Percentiles rank a stretch among this genome's conserved stretches.
phyloP scores from a whole-genome alignment of 2,329 filamentous ascomycete species.

The Aspergillus luchuensis region DNA sequence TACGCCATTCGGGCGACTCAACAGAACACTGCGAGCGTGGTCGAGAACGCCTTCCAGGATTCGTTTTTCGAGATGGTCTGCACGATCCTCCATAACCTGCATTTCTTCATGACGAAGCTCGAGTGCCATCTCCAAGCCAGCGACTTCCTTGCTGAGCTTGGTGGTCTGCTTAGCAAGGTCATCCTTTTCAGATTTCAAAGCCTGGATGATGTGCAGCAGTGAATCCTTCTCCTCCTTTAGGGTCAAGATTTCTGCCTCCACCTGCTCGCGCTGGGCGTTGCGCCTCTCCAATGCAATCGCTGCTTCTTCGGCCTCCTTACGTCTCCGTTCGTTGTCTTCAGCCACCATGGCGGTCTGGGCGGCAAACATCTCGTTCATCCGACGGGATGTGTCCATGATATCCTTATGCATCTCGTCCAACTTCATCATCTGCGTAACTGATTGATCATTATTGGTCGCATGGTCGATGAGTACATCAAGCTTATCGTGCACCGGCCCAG shows the following conservation, averaged over 20 bases:
- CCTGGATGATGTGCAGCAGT: constrained; percentile 58
- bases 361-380: constrained; percentile 72
- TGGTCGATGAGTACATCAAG: constrained; percentile 52
- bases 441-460: constrained; percentile 64
- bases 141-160: constrained; percentile 79
- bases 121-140: constrained; percentile 86
- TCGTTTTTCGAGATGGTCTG: constrained; percentile 83
- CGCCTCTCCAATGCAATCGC: constrained; percentile 78
- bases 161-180: constrained; percentile 75
- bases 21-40: constrained; percentile 79
- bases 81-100: constrained; percentile 83
- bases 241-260: constrained; percentile 54
- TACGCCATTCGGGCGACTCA: constrained; percentile 68
- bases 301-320: constrained; percentile 78
- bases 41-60: constrained; percentile 96
- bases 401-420: constrained; percentile 88
- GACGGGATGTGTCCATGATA: constrained; percentile 78
- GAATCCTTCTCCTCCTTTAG: constrained; percentile 64
- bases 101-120: constrained; percentile 88
- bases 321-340: constrained; percentile 76
- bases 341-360: constrained; percentile 55
- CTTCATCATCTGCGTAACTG: constrained; percentile 74
- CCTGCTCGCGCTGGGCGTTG: constrained; percentile 64
- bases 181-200: constrained; percentile 57
- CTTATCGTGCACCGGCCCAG: constrained; percentile 37